Evolutionary conservation across 2,329 filamentous ascomycete genomes (phyloP).

Genomic region (Fusarium sp.): DNA sequence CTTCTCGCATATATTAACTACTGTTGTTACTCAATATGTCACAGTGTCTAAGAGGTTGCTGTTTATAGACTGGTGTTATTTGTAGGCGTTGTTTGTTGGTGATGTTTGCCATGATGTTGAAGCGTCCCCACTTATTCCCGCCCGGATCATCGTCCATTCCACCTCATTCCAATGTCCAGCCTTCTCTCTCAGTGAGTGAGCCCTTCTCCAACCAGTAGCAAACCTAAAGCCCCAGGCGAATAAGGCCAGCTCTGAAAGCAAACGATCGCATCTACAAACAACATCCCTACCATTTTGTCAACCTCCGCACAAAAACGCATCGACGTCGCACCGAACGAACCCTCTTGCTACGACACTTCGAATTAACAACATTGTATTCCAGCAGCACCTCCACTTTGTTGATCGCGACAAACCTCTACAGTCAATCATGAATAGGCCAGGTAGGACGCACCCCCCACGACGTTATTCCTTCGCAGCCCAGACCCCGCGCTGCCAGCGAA

Average conservation of each 20-base stretch:
- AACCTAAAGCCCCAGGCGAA: conserved; percentile 32
- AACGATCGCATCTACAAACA: conserved; percentile 37
- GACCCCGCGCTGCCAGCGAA: conserved; percentile 42
- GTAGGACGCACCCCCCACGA: conserved; percentile 56
- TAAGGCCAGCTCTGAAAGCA: conserved; percentile 31
- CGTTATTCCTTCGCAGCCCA: conserved; percentile 40
- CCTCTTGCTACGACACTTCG: conserved; percentile 27
- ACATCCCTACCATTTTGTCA: conserved; percentile 31
- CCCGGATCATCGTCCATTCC: conserved; percentile 41
- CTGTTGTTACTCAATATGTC: not conserved
- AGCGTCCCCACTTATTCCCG: conserved; percentile 55
- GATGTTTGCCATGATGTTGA: conserved; percentile 45
- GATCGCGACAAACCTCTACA: conserved; percentile 44
- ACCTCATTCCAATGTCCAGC: conserved; percentile 33
- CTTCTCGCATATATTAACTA: conserved; percentile 31
- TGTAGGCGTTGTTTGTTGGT: not conserved
- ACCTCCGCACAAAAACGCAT: conserved; percentile 40
- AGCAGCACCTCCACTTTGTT: conserved; percentile 14
- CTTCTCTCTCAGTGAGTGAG: conserved; percentile 20
- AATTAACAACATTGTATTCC: conserved; percentile 16
- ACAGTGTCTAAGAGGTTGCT: not conserved
- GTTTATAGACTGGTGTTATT: not conserved
- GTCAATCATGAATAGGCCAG: conserved; percentile 69
- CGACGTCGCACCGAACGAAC: conserved; percentile 26
- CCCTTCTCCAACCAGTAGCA: conserved; percentile 42